phyloP scores from a whole-genome alignment of 768 basidiomycete species.

The Tubosaeta brunneosetosa region DNA sequence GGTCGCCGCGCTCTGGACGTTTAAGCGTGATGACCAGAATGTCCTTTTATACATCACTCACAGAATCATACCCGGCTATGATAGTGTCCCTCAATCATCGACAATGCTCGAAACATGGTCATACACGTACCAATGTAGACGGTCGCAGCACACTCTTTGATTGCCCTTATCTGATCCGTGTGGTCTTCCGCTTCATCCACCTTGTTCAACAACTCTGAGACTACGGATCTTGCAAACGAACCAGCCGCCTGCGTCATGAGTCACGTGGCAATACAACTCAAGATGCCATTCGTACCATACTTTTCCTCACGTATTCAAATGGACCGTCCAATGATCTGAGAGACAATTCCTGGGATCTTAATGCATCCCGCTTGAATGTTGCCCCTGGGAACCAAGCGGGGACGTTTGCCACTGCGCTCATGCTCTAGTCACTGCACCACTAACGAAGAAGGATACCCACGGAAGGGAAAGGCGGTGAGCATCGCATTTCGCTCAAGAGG shows the following conservation, averaged over 20 bases:
- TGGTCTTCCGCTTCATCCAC: constrained; percentile 14
- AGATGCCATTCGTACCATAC: constrained; percentile 17
- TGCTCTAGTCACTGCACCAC: neutral
- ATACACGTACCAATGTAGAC: constrained; percentile 26
- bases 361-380: constrained; percentile 24
- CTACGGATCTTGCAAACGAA: constrained; percentile 25
- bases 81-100: neutral
- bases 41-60: constrained; percentile 2
- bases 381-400: constrained; percentile 30
- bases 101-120: neutral
- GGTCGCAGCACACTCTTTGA: constrained; percentile 28
- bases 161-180: constrained; percentile 17
- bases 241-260: constrained; percentile 19
- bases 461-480: constrained; percentile 28
- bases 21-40: neutral
- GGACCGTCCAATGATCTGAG: constrained; percentile 21
- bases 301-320: constrained; percentile 26
- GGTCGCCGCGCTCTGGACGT: constrained; percentile 20
- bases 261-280: neutral
- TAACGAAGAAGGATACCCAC: constrained; percentile 12
- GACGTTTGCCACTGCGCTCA: constrained; percentile 21
- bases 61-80: constrained; percentile 27
- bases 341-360: constrained; percentile 25
- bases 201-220: constrained; percentile 23
- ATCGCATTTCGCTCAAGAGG: constrained; percentile 24